phyloP scores from a whole-genome alignment of 1,284 basidiomycete species.

The Mycocalia duriaeana region DNA sequence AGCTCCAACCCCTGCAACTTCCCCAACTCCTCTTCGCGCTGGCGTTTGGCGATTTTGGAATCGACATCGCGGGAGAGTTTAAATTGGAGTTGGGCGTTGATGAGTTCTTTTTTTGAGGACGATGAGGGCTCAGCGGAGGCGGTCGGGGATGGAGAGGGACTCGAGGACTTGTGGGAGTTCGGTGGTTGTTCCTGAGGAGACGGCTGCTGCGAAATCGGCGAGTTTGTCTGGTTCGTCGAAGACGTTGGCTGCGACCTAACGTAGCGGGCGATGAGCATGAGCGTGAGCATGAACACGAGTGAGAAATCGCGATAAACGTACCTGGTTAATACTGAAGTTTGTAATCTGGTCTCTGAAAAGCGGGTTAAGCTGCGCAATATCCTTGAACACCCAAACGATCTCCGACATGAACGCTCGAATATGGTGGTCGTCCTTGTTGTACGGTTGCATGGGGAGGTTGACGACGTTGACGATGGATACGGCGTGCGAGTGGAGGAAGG shows the following conservation, averaged over 20 bases:
- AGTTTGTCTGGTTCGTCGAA: constrained; percentile 98
- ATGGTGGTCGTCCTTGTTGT: constrained; percentile 81
- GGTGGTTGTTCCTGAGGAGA: constrained; percentile 85
- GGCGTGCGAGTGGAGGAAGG: constrained; percentile 81
- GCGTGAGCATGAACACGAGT: too few species aligned
- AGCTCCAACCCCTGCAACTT: constrained; percentile 92
- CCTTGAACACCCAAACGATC: constrained; percentile 97
- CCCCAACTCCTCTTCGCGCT: constrained; percentile 92
- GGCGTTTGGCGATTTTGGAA: constrained; percentile 93
- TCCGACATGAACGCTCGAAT: constrained; percentile 95
- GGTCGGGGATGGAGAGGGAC: constrained; percentile 81
- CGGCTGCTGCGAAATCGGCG: constrained; percentile 96
- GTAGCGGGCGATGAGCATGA: background rate
- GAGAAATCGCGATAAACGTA: background rate
- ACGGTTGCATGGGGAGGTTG: constrained; percentile 74
- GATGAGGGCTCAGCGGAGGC: constrained; percentile 85
- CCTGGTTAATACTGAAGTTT: constrained; percentile 92
- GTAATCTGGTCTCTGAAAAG: constrained; percentile 98
- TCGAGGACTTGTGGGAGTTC: constrained; percentile 95
- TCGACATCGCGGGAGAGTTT: constrained; percentile 96
- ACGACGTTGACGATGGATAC: constrained; percentile 87
- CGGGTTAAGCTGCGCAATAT: constrained; percentile 95
- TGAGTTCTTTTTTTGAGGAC: constrained; percentile 98
- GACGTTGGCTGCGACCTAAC: constrained; percentile 81
- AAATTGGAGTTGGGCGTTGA: constrained; percentile 93